Evolutionary conservation across 208 protist species (phyloP), one percentile per base, ranked within the genome.

Genomic region (Angomonas ambiguus): DNA sequence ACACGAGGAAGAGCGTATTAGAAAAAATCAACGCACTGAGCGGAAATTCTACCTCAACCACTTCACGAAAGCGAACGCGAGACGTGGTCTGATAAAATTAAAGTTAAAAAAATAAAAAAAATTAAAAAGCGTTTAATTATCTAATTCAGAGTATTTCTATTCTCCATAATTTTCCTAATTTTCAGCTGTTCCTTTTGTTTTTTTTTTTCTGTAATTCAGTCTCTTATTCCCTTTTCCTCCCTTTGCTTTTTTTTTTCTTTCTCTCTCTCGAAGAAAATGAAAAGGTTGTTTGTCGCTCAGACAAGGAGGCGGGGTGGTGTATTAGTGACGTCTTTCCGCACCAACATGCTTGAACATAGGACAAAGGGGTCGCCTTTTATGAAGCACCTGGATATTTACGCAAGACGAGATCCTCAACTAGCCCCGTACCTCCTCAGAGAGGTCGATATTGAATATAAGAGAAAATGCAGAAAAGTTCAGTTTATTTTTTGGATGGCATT

Each of bases 311-410:
- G 61, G 24, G 28, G 41, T 27, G 65, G 10, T 62, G 60, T n/a
- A 32, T 56, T 24, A 62, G 31, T 4, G 57, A 41, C 2, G 48
- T 74, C 22, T 51, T 83, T 67, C 58, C 80, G 88, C 24, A 77
- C 76, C 70, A 84, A 71, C 59, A 72, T 94, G 24, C 62, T 92
- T 30, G 85, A 93, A 65, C 85, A 93, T 51, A 79, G 67, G 24
- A 96, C 91, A 6, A 94, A 96, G 57, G 91, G 91, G 24, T 82
- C 81, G 0, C 69, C 79, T 18, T 88, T 90, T 65, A 94, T 94
- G 86, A 96, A 93, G 67, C 91, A 96, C 68, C 77, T 96, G 27
- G 91, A 96, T 67, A 71, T 96, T 27, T 96, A 96, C 59, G 91
- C 91, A 27, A 81, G 91, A 45, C 78, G 91, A 20, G 91, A 96